Evolutionary conservation across 768 basidiomycete species (phyloP).

Genomic region (Antrodiella citrinella): DNA sequence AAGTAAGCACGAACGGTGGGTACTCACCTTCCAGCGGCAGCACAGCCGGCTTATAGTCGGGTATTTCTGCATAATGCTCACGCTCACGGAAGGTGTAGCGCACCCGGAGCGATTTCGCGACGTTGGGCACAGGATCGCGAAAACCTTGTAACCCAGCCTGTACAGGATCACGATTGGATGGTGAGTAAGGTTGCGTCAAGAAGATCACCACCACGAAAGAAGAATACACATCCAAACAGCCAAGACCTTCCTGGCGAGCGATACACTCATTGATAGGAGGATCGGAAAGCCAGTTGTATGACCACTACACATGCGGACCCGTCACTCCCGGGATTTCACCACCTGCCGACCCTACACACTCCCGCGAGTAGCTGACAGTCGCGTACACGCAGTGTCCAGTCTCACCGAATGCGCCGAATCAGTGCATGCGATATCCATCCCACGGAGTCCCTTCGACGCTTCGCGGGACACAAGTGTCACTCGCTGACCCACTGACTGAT

Average conservation of each 20-base stretch:
- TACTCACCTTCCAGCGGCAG: slow-evolving; percentile 67
- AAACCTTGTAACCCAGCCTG: slow-evolving; percentile 77
- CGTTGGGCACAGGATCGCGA: slow-evolving; percentile 74
- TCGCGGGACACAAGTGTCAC: background rate
- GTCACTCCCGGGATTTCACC: too few relatives aligned
- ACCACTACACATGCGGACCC: too few relatives aligned
- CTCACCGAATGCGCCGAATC: background rate
- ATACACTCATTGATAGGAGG: too few relatives aligned
- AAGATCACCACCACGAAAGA: too few relatives aligned
- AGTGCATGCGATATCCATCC: background rate
- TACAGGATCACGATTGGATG: background rate
- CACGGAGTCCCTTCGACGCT: background rate
- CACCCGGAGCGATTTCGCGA: slow-evolving; percentile 59
- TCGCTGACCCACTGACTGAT: background rate
- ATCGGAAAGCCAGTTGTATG: too few relatives aligned
- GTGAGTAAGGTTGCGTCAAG: slow-evolving; percentile 9
- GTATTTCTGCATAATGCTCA: slow-evolving; percentile 69
- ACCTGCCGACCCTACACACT: background rate
- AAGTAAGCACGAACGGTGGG: background rate
- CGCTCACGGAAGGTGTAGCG: slow-evolving; percentile 71
- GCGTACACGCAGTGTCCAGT: too few relatives aligned
- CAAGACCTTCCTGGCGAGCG: too few relatives aligned
- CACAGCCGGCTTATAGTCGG: slow-evolving; percentile 60
- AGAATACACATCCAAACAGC: too few relatives aligned
- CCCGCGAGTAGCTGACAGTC: background rate